phyloP scores from a whole-genome alignment of 1,139 yeast species.

The Ogataea hybrid region DNA sequence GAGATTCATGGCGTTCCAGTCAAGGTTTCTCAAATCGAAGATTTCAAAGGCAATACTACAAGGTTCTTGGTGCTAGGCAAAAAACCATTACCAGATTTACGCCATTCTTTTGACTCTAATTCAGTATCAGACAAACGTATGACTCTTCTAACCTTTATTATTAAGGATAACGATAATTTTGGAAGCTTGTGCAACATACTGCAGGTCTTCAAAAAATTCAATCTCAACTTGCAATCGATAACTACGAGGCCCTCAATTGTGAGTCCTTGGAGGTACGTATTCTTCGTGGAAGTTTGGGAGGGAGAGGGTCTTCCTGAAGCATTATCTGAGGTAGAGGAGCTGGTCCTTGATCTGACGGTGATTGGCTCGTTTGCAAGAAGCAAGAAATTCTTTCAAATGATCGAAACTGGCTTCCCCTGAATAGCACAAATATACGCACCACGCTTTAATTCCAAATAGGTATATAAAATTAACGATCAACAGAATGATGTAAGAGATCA shows the following conservation, averaged over 20 bases:
- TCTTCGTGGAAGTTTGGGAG: constrained; percentile 66
- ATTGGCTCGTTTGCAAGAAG: constrained; percentile 31
- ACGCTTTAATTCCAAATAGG: too few relatives aligned
- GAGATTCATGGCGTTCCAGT: constrained; percentile 60
- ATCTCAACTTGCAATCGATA: constrained; percentile 69
- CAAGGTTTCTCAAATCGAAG: constrained; percentile 59
- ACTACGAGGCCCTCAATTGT: constrained; percentile 68
- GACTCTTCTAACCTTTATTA: constrained; percentile 63
- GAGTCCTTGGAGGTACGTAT: constrained; percentile 79
- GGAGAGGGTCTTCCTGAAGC: constrained; percentile 21
- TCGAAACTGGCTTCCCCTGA: constrained; percentile 6
- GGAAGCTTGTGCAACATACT: constrained; percentile 76
- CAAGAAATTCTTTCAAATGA: constrained; percentile 27
- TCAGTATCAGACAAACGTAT: constrained; percentile 30
- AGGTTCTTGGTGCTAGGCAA: constrained; percentile 69
- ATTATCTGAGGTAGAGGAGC: constrained; percentile 20
- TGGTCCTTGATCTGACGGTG: constrained; percentile 26
- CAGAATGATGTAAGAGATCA: too few relatives aligned
- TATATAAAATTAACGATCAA: too few relatives aligned
- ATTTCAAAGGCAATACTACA: constrained; percentile 73
- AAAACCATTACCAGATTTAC: constrained; percentile 16
- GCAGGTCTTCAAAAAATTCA: constrained; percentile 51
- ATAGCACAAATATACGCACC: background rate
- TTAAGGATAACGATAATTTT: constrained; percentile 59
- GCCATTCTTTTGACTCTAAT: constrained; percentile 2